Evolutionary conservation across 805 yeast genomes (phyloP).

Genomic region (Wickerhamomyces alni): DNA sequence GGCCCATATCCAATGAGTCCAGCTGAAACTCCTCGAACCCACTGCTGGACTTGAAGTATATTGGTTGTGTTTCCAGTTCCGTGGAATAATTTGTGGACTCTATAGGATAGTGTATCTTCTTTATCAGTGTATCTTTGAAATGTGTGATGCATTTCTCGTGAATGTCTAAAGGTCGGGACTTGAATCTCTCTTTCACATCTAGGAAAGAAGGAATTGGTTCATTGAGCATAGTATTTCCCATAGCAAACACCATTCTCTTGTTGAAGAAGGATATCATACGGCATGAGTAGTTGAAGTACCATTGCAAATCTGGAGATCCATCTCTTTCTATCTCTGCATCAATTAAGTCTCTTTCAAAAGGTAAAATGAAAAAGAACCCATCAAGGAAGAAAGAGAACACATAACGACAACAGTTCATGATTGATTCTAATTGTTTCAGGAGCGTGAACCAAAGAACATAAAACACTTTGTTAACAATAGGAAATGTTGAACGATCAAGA

Average conservation of each 20-base stretch:
- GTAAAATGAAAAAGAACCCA: neutral
- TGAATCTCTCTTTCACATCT: neutral
- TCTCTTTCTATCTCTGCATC: neutral
- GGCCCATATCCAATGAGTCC: neutral
- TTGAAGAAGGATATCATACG: neutral
- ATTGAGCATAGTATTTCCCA: neutral
- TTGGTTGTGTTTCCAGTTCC: neutral
- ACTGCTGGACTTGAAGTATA: neutral
- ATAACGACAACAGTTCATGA: neutral
- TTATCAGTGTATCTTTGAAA: neutral
- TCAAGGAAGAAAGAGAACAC: conserved; percentile 1
- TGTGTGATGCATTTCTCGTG: conserved; percentile 1
- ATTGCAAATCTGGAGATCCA: neutral
- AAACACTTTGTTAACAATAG: neutral
- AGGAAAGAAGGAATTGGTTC: conserved; percentile 1
- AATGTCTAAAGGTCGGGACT: neutral
- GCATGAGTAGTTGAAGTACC: neutral
- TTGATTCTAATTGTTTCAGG: neutral
- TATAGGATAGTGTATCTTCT: conserved; percentile 1
- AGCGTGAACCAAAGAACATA: conserved; percentile 1
- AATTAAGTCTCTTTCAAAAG: neutral
- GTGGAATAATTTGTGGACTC: neutral
- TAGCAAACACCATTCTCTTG: conserved; percentile 1
- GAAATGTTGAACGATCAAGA: neutral
- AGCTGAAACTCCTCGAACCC: neutral